phyloP scores from a whole-genome alignment of 1,284 basidiomycete genomes.

The Ganoderma multipileum region DNA sequence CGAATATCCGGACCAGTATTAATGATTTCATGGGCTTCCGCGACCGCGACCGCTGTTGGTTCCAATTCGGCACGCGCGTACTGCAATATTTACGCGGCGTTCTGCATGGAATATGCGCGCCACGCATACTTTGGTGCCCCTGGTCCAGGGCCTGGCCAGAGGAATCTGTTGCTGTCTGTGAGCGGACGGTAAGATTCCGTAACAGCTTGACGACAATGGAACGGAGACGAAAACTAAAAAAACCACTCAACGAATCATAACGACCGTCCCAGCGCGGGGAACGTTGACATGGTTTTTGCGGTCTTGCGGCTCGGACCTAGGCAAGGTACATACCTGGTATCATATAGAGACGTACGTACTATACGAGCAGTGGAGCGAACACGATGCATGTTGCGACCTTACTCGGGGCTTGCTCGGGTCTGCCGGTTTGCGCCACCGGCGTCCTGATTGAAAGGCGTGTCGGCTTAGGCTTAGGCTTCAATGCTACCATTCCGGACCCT shows the following conservation, averaged over 20 bases:
- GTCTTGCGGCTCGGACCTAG: neutral
- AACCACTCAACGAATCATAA: neutral
- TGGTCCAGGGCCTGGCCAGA: neutral
- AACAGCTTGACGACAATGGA: neutral
- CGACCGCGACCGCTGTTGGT: neutral
- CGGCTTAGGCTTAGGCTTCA: neutral
- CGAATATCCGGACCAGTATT: neutral
- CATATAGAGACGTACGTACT: neutral
- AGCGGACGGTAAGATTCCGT: neutral
- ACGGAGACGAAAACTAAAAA: neutral
- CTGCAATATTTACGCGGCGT: too few relatives aligned
- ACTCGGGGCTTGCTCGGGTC: neutral
- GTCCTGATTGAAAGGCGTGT: neutral
- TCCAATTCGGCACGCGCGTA: neutral
- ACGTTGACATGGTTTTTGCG: neutral
- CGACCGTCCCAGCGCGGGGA: neutral
- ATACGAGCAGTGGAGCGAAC: neutral
- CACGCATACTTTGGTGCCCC: too few relatives aligned
- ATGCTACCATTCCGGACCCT: neutral
- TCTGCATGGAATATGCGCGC: neutral
- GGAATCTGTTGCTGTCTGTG: neutral
- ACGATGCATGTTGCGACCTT: neutral
- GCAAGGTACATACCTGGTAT: neutral
- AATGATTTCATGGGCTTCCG: neutral
- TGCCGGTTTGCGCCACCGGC: neutral